Conservation (phyloP, 1,139 yeast genomes). For the Hyphopichia burtonii region DNA sequence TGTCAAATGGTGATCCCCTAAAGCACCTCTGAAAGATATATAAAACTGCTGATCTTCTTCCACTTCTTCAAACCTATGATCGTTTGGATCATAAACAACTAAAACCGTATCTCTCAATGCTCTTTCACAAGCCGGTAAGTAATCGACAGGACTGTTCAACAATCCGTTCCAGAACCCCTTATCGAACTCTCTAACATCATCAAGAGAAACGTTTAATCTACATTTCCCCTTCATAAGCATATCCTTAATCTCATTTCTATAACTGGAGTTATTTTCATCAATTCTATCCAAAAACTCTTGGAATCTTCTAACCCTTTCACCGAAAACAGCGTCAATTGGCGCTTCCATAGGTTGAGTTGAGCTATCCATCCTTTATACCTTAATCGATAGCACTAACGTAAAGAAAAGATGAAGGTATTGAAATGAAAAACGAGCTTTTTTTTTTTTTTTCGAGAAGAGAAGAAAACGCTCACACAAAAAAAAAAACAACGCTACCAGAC, state of each 20-base stretch:
- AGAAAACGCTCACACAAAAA: constrained; percentile 1
- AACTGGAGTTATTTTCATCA: constrained; percentile 50
- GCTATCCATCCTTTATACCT: constrained; percentile 20
- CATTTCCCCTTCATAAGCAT: constrained; percentile 67
- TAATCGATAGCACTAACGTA: too few relatives aligned
- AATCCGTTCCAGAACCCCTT: constrained; percentile 77
- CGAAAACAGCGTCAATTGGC: constrained; percentile 51
- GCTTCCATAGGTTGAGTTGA: constrained; percentile 13
- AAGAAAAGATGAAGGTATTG: constrained; percentile 4
- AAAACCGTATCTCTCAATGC: constrained; percentile 82
- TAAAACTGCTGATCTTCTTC: constrained; percentile 69
- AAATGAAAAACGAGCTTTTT: background rate
- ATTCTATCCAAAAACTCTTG: constrained; percentile 77
- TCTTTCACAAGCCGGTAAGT: constrained; percentile 82
- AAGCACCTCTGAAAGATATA: constrained; percentile 85
- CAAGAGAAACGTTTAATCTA: constrained; percentile 75
- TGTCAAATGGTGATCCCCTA: constrained; percentile 83
- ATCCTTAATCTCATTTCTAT: constrained; percentile 66
- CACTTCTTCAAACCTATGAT: constrained; percentile 48
- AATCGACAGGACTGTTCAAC: constrained; percentile 77
- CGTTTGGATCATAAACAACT: constrained; percentile 60
- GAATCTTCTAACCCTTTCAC: constrained; percentile 84
- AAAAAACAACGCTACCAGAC: constrained; percentile 16
- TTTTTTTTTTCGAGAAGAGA: background rate
- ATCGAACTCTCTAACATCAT: constrained; percentile 86